Evolutionary conservation across 192 early-diverging fungal species (phyloP).

Genomic region (Dispira simplex): DNA sequence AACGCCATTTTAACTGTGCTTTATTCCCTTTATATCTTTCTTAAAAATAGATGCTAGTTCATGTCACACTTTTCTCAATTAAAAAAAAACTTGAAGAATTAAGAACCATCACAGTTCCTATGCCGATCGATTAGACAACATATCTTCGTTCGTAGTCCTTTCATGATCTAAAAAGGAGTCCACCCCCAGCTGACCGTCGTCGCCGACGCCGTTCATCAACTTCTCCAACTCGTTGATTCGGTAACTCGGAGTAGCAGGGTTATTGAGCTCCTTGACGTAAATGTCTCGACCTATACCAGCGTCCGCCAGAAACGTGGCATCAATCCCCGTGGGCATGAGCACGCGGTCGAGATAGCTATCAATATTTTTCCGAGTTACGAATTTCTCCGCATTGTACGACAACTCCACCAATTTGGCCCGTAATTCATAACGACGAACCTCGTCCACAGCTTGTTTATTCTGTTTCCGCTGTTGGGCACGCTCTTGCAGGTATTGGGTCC

Average conservation of each 20-base stretch:
- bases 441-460: not conserved
- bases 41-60: too few relatives aligned
- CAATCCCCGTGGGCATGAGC: too few relatives aligned
- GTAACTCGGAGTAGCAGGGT: not conserved
- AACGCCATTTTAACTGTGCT: too few relatives aligned
- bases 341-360: conserved; percentile 1
- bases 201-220: not conserved
- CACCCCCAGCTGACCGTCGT: not conserved
- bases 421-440: not conserved
- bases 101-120: too few relatives aligned
- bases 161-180: not conserved
- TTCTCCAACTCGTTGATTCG: conserved; percentile 1
- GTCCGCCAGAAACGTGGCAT: too few relatives aligned
- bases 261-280: not conserved
- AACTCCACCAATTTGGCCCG: not conserved
- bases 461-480: not conserved
- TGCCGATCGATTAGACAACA: too few relatives aligned
- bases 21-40: too few relatives aligned
- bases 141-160: not conserved
- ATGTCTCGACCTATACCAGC: not conserved
- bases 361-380: conserved; percentile 3
- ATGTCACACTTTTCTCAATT: too few relatives aligned
- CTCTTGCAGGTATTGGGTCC: not conserved
- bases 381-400: conserved; percentile 7
- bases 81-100: too few relatives aligned